Evolutionary conservation across 2,329 filamentous ascomycete species (phyloP), one percentile per base, ranked within the genome.

Genomic region (Sporothrix mexicana): DNA sequence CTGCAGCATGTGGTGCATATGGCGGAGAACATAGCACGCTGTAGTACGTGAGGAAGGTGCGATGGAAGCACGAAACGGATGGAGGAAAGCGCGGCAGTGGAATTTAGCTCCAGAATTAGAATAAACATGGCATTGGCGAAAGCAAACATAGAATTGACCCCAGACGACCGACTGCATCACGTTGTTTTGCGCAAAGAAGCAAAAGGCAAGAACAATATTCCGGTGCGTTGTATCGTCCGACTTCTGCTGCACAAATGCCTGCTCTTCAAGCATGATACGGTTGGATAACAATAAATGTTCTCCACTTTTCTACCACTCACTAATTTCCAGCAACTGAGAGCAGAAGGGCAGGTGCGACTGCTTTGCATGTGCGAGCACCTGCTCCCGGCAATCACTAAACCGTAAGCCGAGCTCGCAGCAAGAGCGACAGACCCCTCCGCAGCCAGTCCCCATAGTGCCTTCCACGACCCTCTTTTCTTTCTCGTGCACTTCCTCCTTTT

Each of bases 391-490:
- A 23, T 23, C 57, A 70, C 67, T 73, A 73, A 70, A 49, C 72
- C 72, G 72, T 70, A 57, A 66, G 72, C 72, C 72, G 72, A 73
- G 67, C 72, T 66, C 25, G 55, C 13, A 41, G 66, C 45, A 49
- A 43, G 45, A 67, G 55, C 59, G 55, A 57, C 53, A 69, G 66
- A 69, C 59, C 70, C 70, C 61, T 57, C 62, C 47, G 25, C 55
- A 45, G 70, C 30, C 49, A 72, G 51, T 49, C 59, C 36, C n/a
- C 59, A 62, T 64, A 64, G 59, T 41, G 20, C 61, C 61, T 47
- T 64, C 61, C 41, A 3, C n/a, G 61, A 66, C 61, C 71, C 71
- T 23, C 53, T 53, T 69, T 69, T 45, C 43, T 17, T 30, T 41
- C 51, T 69, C 43, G 53, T 62, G 47, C 15, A 23, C 49, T 43